These are phyloP conservation scores for Graphilbum sp. DNA, from an alignment of 2,329 filamentous ascomycete genomes.

Conservation along the genomic window DNA sequence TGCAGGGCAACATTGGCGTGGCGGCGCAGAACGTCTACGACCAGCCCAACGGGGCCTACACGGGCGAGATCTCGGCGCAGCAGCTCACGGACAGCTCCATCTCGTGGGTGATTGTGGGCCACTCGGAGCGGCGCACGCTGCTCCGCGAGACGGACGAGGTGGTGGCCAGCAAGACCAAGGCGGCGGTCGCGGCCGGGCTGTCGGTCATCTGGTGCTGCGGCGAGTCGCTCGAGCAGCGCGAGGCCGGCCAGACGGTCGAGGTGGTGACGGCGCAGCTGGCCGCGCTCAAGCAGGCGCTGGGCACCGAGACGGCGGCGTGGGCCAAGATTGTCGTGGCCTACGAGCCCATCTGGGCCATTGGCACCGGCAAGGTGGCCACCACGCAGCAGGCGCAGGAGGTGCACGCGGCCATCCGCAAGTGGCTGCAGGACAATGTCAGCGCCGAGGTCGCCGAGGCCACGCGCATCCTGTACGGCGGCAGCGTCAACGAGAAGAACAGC, in stretches of 20 bases:
- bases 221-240: conserved; percentile 85
- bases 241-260: conserved; percentile 69
- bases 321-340: conserved; percentile 91
- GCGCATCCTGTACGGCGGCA: conserved; percentile 90
- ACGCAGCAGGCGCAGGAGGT: conserved; percentile 87
- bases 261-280: conserved; percentile 74
- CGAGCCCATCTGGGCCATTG: conserved; percentile 94
- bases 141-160: conserved; percentile 74
- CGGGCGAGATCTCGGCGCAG: conserved; percentile 83
- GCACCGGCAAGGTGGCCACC: conserved; percentile 84
- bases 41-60: conserved; percentile 93
- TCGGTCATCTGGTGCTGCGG: conserved; percentile 91
- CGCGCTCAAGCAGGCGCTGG: conserved; percentile 54
- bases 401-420: conserved; percentile 78
- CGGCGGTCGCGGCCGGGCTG: conserved; percentile 70
- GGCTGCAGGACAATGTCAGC: conserved; percentile 65
- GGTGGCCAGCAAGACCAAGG: conserved; percentile 88
- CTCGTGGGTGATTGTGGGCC: conserved; percentile 81
- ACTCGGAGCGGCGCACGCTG: conserved; percentile 87
- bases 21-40: conserved; percentile 95
- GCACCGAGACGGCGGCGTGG: conserved; percentile 49
- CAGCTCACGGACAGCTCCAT: conserved; percentile 84
- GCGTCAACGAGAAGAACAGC: conserved; percentile 97
- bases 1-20: conserved; percentile 63
- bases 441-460: conserved; percentile 68